Conservation (phyloP, 1,139 yeast species). For the Yamadazyma taylorii region DNA sequence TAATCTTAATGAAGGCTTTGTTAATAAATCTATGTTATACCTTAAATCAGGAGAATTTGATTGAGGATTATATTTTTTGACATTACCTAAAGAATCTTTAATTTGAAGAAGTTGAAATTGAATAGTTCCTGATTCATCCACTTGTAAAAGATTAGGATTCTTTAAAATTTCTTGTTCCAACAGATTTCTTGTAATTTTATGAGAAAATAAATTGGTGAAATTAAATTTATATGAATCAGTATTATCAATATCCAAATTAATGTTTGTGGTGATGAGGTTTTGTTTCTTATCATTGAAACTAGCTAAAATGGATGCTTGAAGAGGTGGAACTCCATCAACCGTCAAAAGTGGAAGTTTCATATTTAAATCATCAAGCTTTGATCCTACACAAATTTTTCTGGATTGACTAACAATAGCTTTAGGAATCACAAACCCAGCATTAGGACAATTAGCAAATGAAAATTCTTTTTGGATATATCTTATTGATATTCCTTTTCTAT, state of each 20-base stretch:
- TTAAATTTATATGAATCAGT: constrained; percentile 10
- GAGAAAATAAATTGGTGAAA: constrained; percentile 15
- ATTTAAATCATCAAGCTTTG: constrained; percentile 38
- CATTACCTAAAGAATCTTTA: constrained; percentile 75
- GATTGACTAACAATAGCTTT: constrained; percentile 18
- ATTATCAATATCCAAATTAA: constrained; percentile 23
- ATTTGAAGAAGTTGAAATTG: constrained; percentile 66
- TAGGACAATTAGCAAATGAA: constrained; percentile 76
- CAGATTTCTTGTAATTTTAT: constrained; percentile 30
- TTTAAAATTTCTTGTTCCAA: constrained; percentile 37
- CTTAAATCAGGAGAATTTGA: constrained; percentile 48
- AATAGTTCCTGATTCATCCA: constrained; percentile 54
- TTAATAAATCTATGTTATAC: constrained; percentile 61
- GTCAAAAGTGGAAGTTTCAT: constrained; percentile 44
- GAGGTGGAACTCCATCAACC: constrained; percentile 74
- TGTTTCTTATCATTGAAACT: constrained; percentile 48
- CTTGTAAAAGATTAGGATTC: constrained; percentile 21
- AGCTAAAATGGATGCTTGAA: constrained; percentile 60
- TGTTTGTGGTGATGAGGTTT: constrained; percentile 21
- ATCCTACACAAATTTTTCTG: constrained; percentile 53
- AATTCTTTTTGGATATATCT: constrained; percentile 65
- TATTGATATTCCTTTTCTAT: constrained; percentile 61
- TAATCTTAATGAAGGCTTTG: constrained; percentile 51
- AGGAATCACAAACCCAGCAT: constrained; percentile 50
- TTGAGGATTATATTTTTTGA: constrained; percentile 52